These are phyloP conservation scores for Crithidia mellificae DNA, from an alignment of 208 protist genomes.

Conservation along the genomic window DNA sequence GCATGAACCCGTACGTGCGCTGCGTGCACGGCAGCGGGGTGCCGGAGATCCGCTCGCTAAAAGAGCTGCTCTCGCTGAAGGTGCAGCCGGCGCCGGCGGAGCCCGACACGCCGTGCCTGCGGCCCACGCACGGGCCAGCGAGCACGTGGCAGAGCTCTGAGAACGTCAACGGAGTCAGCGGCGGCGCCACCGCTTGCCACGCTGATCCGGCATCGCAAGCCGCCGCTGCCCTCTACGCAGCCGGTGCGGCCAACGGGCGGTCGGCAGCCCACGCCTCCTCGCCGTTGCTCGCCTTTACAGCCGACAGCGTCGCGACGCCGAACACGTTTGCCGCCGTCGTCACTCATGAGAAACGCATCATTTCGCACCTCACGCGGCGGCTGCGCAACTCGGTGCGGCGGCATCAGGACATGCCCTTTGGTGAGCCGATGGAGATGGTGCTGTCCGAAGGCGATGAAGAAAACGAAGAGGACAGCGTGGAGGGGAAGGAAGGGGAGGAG, in stretches of 20 bases:
- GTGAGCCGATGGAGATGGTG: constrained; percentile 29
- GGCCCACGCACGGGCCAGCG: constrained; percentile 20
- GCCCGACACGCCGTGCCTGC: constrained; percentile 57
- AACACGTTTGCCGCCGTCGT: constrained; percentile 65
- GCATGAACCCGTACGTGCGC: constrained; percentile 62
- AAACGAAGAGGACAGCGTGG: constrained; percentile 4
- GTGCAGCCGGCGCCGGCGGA: constrained; percentile 33
- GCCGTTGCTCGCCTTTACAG: constrained; percentile 43
- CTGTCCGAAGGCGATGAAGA: constrained; percentile 16
- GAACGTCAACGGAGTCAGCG: too few relatives aligned
- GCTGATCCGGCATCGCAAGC: not conserved
- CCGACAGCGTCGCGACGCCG: constrained; percentile 59
- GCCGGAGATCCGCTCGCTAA: constrained; percentile 46
- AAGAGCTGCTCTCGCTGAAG: constrained; percentile 45
- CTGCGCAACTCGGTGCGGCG: constrained; percentile 20
- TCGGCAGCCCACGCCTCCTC: constrained; percentile 1
- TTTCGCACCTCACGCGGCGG: constrained; percentile 26
- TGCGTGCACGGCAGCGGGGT: constrained; percentile 50
- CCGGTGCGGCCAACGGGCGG: not conserved
- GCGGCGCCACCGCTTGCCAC: not conserved
- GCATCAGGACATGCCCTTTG: constrained; percentile 28
- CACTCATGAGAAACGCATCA: constrained; percentile 35
- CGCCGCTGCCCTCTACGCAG: not conserved
- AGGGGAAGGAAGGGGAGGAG: not conserved
- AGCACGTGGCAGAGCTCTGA: constrained; percentile 7